These are phyloP conservation scores for Skeletonema potamos DNA, from an alignment of 108 stramenopile genomes.

Conservation along the genomic window DNA sequence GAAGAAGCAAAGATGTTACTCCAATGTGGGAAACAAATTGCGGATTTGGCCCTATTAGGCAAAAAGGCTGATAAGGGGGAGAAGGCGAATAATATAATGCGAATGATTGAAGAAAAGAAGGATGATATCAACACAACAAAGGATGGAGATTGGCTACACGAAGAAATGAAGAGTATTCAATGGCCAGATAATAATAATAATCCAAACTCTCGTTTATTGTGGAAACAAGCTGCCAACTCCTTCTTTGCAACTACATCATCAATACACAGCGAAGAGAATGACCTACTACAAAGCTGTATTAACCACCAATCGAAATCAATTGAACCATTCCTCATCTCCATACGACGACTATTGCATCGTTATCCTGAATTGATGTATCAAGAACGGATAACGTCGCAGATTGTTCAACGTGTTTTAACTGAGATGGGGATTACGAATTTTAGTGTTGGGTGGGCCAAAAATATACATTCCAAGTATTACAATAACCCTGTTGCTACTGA, in stretches of 20 bases:
- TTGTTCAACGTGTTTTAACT: conserved; percentile 52
- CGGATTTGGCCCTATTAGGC: too few relatives aligned
- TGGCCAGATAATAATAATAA: background rate
- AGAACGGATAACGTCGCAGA: conserved; percentile 62
- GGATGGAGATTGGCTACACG: conserved; percentile 24
- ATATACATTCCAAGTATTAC: conserved; percentile 52
- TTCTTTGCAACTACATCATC: conserved; percentile 13
- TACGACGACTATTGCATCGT: conserved; percentile 68
- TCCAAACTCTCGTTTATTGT: background rate
- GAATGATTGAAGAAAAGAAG: background rate
- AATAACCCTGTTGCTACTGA: conserved; percentile 16
- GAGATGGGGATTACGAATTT: conserved; percentile 56
- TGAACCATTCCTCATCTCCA: conserved; percentile 51
- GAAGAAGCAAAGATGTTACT: too few relatives aligned
- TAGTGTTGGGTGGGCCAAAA: conserved; percentile 74
- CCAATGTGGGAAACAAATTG: too few relatives aligned
- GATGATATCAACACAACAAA: background rate
- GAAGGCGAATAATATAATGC: background rate
- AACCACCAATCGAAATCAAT: conserved; percentile 20
- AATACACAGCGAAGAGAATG: background rate
- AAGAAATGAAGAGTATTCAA: conserved; percentile 22
- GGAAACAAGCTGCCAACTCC: conserved; percentile 23
- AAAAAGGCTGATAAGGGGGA: background rate
- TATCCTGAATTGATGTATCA: conserved; percentile 84
- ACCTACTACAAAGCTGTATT: conserved; percentile 38